These are phyloP conservation scores for Chara braunii DNA, from an alignment of 139 green algal species.

Conservation along the genomic window DNA sequence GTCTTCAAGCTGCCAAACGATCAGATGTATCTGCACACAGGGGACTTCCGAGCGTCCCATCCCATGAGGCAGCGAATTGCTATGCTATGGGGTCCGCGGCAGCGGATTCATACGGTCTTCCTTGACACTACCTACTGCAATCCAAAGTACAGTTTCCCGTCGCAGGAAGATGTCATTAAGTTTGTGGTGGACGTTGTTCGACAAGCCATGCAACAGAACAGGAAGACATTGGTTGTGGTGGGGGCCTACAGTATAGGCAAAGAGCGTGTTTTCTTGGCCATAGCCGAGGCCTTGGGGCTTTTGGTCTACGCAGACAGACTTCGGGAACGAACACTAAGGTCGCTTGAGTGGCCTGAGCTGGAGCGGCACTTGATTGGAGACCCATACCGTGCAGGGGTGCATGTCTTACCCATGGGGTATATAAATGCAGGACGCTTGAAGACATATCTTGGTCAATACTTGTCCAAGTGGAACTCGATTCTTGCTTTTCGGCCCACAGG, in stretches of 20 bases:
- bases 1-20: conserved; percentile 14
- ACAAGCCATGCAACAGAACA: conserved; percentile 13
- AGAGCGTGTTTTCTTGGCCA: conserved; percentile 79
- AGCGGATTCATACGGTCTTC: no score
- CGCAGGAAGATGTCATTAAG: conserved; percentile 28
- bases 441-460: no score
- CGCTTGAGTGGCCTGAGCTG: conserved; percentile 29
- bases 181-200: conserved; percentile 13
- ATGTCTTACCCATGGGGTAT: conserved; percentile 13
- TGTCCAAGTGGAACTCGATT: no score
- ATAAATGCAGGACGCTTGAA: no score
- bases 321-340: neutral
- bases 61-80: conserved; percentile 17
- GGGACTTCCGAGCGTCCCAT: conserved; percentile 27
- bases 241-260: conserved; percentile 40
- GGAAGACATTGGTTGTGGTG: conserved; percentile 29
- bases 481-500: conserved; percentile 29
- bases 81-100: no score
- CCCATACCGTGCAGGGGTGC: conserved; percentile 5
- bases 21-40: conserved; percentile 24
- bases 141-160: conserved; percentile 38
- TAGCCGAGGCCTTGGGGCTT: conserved; percentile 47
- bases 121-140: conserved; percentile 48
- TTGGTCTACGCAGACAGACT: conserved; percentile 11
- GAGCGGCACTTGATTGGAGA: neutral